Base-by-base conservation (phyloP, 176 grass and related monocot genomes). In the Aegilops longissima region DNA sequence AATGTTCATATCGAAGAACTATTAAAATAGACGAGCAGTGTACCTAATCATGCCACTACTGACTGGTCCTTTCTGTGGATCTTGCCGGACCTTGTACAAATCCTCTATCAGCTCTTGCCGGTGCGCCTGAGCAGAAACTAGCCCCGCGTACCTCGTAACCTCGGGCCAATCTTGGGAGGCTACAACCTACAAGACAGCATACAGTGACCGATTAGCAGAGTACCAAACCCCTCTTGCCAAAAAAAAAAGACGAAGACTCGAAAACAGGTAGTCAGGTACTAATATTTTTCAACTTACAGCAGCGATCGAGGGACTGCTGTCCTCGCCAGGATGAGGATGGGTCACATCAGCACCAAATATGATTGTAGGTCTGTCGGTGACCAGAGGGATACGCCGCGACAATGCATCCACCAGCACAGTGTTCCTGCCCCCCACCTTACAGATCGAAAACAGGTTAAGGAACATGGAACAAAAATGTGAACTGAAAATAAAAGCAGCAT, bases 111-210 rank as follows among this genome's bases (percentile, higher is more conserved):
- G 62, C 66, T 98, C 93, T 62, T 98, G 93, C 66, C 96, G 84
- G 80, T 98, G 96, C 11, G 93, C 76, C 70, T 98, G 96, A 76
- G 96, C 96, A 77, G 90, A 95, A 83, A 98, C 96, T 80, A 98
- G 84, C 31, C 96, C 93, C 5, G 96, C 93, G 89, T 98, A 98
- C 80, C 92, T 98, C 65, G 96, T 98, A 18, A 98, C 87, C 88
- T 98, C 96, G 5, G 96, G 96, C 93, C 96, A 98, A 86, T 98
- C 96, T 78, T 94, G 96, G 63, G 96, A 98, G 7, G 96, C 93
- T 42, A 98, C 96, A 84, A 98, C 96, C 96, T 98, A 44, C 76
- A 89, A 61, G 51, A 18, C 61, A 35, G 70, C 68, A 72, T 44
- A 30, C 1, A 81, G 20, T 75, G 52, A 31, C 73, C 20, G 24